Percentiles rank a stretch among this genome's conserved stretches.
phyloP scores from a whole-genome alignment of 2,329 filamentous ascomycete species.

The Fusarium lateritium region DNA sequence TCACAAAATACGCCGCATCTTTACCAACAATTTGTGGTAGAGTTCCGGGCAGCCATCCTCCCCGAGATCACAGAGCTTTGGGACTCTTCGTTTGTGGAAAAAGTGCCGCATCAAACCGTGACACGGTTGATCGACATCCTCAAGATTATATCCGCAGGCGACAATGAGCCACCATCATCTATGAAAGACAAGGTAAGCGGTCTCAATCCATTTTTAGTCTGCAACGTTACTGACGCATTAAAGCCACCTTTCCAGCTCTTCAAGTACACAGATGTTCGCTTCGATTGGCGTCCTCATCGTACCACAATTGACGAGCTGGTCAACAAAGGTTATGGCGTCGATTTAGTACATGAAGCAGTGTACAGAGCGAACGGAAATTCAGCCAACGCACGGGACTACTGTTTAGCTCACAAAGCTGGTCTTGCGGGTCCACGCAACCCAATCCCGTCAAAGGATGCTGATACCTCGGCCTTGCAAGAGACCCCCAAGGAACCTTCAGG shows the following conservation, averaged over 20 bases:
- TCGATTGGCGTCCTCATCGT: slow-evolving; percentile 61
- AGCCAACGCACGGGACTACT: slow-evolving; percentile 79
- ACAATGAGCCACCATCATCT: slow-evolving; percentile 78
- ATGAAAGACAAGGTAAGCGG: slow-evolving; percentile 64
- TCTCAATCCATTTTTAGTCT: no score
- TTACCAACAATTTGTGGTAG: slow-evolving; percentile 84
- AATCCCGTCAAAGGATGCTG: slow-evolving; percentile 73
- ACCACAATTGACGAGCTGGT: slow-evolving; percentile 53
- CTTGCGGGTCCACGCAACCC: slow-evolving; percentile 75
- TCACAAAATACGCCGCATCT: slow-evolving; percentile 58
- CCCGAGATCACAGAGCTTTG: slow-evolving; percentile 84
- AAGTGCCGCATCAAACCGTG: slow-evolving; percentile 81
- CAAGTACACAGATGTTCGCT: slow-evolving; percentile 60
- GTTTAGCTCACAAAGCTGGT: slow-evolving; percentile 72
- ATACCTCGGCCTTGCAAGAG: slow-evolving; percentile 53
- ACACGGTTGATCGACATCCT: slow-evolving; percentile 88
- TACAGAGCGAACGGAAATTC: slow-evolving; percentile 83
- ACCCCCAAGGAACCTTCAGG: slow-evolving; percentile 30
- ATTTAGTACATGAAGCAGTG: slow-evolving; percentile 82
- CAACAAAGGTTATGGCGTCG: slow-evolving; percentile 60
- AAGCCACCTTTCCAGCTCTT: slow-evolving; percentile 60
- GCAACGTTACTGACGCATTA: no score
- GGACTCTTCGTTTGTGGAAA: slow-evolving; percentile 88
- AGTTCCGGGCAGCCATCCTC: slow-evolving; percentile 84
- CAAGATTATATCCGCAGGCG: slow-evolving; percentile 81